phyloP scores from a whole-genome alignment of 768 basidiomycete genomes.

The Calocybe cyanea region DNA sequence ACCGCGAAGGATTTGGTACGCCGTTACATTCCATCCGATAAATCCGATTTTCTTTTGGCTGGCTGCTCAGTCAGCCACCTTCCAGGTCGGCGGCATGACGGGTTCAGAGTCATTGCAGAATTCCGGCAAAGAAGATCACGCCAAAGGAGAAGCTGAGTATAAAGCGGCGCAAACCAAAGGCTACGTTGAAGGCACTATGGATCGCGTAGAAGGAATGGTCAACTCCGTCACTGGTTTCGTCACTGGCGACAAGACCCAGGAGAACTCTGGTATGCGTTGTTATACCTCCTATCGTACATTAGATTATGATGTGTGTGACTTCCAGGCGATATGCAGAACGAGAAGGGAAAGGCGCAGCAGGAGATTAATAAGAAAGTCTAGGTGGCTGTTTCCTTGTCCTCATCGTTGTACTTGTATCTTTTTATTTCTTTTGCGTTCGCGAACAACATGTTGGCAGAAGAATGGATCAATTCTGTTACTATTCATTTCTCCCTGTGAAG shows the following conservation, averaged over 20 bases:
- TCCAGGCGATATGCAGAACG: conserved; percentile 42
- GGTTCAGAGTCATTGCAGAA: conserved; percentile 41
- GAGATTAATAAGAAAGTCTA: conserved; percentile 16
- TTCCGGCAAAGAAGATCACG: conserved; percentile 51
- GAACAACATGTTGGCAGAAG: too few species aligned
- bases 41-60: not conserved
- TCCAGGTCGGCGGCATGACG: conserved; percentile 41
- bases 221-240: conserved; percentile 48
- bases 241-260: conserved; percentile 44
- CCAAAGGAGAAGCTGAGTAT: conserved; percentile 46
- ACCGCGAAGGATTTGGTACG: conserved; percentile 19
- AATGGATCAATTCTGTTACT: too few species aligned
- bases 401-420: not conserved
- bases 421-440: too few species aligned
- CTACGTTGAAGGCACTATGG: conserved; percentile 44
- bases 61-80: not conserved
- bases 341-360: conserved; percentile 21
- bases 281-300: conserved; percentile 3
- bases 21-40: not conserved
- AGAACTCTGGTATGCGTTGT: conserved; percentile 36
- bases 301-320: not conserved
- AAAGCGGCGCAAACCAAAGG: conserved; percentile 47
- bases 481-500: too few species aligned
- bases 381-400: not conserved
- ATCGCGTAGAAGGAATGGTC: conserved; percentile 44